Percentiles rank a stretch among this genome's conserved stretches.
These are phyloP conservation scores for Suhomyces terraborum DNA, from an alignment of 1,139 yeast genomes.

Conservation along the genomic window DNA sequence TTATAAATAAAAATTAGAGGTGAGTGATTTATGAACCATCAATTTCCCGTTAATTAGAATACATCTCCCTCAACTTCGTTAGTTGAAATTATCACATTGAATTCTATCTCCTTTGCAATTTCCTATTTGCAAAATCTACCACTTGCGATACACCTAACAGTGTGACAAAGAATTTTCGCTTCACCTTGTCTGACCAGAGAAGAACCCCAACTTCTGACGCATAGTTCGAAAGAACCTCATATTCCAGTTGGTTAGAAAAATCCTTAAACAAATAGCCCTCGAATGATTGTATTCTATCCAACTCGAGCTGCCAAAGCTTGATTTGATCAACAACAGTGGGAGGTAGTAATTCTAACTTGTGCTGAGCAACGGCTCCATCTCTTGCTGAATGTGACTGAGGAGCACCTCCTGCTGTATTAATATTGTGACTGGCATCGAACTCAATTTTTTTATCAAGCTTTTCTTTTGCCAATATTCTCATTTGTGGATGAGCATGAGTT, in stretches of 20 bases:
- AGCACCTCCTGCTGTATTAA: slow-evolving; percentile 51
- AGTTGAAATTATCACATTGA: too few species aligned
- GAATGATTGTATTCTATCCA: slow-evolving; percentile 86
- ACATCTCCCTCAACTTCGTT: neutral
- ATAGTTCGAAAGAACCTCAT: slow-evolving; percentile 67
- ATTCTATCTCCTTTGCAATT: slow-evolving; percentile 26
- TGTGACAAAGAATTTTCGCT: slow-evolving; percentile 75
- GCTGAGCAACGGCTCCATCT: slow-evolving; percentile 36
- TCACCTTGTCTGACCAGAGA: slow-evolving; percentile 76
- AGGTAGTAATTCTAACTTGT: slow-evolving; percentile 69
- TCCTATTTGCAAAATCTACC: slow-evolving; percentile 80
- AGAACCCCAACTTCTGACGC: slow-evolving; percentile 91
- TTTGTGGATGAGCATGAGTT: slow-evolving; percentile 93
- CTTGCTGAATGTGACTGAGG: slow-evolving; percentile 36
- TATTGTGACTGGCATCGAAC: slow-evolving; percentile 59
- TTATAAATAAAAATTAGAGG: too few species aligned
- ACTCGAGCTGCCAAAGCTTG: slow-evolving; percentile 91
- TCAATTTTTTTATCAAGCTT: slow-evolving; percentile 65
- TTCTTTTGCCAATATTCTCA: slow-evolving; percentile 73
- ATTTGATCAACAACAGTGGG: slow-evolving; percentile 97
- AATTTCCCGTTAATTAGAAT: neutral
- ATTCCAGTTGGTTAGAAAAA: slow-evolving; percentile 77
- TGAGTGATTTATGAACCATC: neutral
- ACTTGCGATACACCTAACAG: slow-evolving; percentile 88
- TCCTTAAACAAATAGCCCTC: slow-evolving; percentile 90